Evolutionary conservation across 805 yeast genomes (phyloP).

Genomic region (Nematodospora valgi): DNA sequence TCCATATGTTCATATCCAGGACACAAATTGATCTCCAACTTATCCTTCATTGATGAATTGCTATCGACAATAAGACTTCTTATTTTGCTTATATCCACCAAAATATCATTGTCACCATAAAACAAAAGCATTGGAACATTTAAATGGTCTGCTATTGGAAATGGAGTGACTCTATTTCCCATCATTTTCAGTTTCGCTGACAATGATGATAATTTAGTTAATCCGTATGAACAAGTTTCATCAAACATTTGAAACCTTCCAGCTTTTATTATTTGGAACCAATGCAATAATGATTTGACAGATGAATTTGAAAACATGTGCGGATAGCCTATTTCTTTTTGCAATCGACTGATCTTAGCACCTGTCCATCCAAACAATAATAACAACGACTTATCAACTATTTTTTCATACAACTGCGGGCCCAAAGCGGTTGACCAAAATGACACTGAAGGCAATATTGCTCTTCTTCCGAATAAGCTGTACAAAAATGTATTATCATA

Average conservation of each 20-base stretch:
- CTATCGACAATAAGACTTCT: slow-evolving; percentile 19
- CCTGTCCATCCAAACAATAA: slow-evolving; percentile 28
- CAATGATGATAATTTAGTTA: slow-evolving; percentile 18
- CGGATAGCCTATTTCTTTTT: slow-evolving; percentile 25
- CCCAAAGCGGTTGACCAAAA: slow-evolving; percentile 26
- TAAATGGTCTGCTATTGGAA: slow-evolving; percentile 27
- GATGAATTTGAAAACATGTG: slow-evolving; percentile 29
- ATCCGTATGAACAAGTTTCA: slow-evolving; percentile 24
- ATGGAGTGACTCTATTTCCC: slow-evolving; percentile 22
- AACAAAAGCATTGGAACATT: slow-evolving; percentile 25
- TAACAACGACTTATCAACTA: slow-evolving; percentile 22
- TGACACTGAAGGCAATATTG: slow-evolving; percentile 26
- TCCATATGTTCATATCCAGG: slow-evolving; percentile 31
- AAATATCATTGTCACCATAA: slow-evolving; percentile 26
- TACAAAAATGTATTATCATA: slow-evolving; percentile 21
- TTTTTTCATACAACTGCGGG: slow-evolving; percentile 17
- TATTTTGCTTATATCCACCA: slow-evolving; percentile 27
- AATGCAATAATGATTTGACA: slow-evolving; percentile 26
- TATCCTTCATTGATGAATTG: slow-evolving; percentile 20
- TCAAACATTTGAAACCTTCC: slow-evolving; percentile 31
- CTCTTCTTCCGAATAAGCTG: slow-evolving; percentile 24
- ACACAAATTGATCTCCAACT: slow-evolving; percentile 18
- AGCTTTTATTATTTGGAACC: slow-evolving; percentile 30
- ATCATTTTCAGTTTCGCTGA: slow-evolving; percentile 14
- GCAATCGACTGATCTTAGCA: slow-evolving; percentile 18